These are phyloP conservation scores for Zymoseptoria passerinii DNA, from an alignment of 2,329 filamentous ascomycete species.

Conservation along the genomic window DNA sequence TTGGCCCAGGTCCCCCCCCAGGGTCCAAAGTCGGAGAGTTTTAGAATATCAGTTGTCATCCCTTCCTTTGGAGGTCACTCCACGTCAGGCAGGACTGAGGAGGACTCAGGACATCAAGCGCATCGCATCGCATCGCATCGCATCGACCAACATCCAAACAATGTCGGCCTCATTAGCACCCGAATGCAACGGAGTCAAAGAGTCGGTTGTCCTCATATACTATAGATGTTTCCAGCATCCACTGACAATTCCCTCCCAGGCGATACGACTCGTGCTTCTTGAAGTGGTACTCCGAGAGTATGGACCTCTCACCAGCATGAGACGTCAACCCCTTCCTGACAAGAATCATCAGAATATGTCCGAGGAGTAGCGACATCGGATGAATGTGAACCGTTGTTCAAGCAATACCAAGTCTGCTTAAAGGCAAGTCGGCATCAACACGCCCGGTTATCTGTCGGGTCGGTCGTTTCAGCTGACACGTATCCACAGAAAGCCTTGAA, in stretches of 20 bases:
- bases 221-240: not conserved
- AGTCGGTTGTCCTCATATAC: conserved; percentile 50
- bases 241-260: conserved; percentile 40
- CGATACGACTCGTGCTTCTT: conserved; percentile 95
- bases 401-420: conserved; percentile 79
- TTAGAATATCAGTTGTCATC: too few relatives aligned
- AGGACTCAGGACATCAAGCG: too few relatives aligned
- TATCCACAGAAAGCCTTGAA: conserved; percentile 66
- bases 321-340: not conserved
- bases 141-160: not conserved
- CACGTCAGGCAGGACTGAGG: too few relatives aligned
- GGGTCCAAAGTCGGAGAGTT: not conserved
- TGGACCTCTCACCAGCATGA: conserved; percentile 25
- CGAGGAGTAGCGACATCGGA: conserved; percentile 73
- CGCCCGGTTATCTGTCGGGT: not conserved
- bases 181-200: conserved; percentile 92
- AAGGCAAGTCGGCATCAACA: conserved; percentile 48
- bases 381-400: conserved; percentile 80
- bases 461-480: conserved; percentile 1
- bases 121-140: too few relatives aligned
- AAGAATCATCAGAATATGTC: conserved; percentile 59
- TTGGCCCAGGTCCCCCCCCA: not conserved
- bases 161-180: conserved; percentile 95
- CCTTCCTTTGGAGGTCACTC: too few relatives aligned
- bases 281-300: conserved; percentile 99